Base-by-base conservation (phyloP, 176 grass and related monocot species). In the Oropetium thomaeum region DNA sequence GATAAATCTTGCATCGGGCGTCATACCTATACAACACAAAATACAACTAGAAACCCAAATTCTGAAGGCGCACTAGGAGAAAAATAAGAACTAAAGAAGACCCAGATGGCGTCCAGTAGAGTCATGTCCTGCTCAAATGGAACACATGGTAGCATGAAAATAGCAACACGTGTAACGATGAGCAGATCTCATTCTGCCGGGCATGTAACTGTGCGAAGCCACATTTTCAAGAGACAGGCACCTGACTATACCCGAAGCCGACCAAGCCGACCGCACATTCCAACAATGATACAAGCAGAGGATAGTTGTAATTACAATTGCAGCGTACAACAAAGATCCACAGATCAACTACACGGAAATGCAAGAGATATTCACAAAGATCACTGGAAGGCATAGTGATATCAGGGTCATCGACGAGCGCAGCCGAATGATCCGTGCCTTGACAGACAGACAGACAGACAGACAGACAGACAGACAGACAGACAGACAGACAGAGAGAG, bases 111-210 rank as follows among this genome's bases (percentile, higher is more conserved):
- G 10, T 44, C 53, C 5, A 75, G 28, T 45, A 44, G 26, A 75
- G 40, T n/a, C 42, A 68, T 79, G 23, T 79, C 44, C 62, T 31
- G 76, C 76, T 15, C 76, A 68, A 31, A 79, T 68, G 76, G 65
- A 79, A n/a, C 77, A 74, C 81, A 61, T 69, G 54, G 54, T 77
- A 70, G 73, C 81, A 83, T 51, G 13, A n/a, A 17, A 39, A 61
- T 23, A 59, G 73, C 65, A 70, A 70, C 54, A 62, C 7, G 63
- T 69, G 73, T 77, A 83, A 76, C 54, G 73, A 83, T 83, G 72
- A 77, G 64, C 65, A 38, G 37, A 76, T 38, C 62, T 2, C 40
- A 40, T 22, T 45, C 28, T 77, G 2, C 73, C 32, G 12, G 54
- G 81, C 45, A 83, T 83, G 81, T 77, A 83, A 67, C 44, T 69